phyloP scores from a whole-genome alignment of 306 rosid genomes.

The Rosa persica region DNA sequence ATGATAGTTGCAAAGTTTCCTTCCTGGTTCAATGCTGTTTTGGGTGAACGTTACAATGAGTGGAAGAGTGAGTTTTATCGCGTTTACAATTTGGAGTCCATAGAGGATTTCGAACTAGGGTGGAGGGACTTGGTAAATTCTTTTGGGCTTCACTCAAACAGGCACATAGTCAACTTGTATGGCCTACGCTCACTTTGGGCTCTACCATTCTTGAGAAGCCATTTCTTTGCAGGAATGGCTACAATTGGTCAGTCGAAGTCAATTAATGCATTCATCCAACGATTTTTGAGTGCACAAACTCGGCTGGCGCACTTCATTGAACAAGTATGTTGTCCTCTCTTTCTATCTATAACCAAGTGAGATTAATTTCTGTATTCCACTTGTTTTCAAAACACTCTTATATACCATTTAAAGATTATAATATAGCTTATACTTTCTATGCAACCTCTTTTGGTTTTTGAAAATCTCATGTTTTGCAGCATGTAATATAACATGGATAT shows the following conservation, averaged over 20 bases:
- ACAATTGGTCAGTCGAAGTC: slow-evolving; percentile 88
- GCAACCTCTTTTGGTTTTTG: neutral
- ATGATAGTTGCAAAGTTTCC: slow-evolving; percentile 97
- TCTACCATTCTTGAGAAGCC: slow-evolving; percentile 86
- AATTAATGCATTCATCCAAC: slow-evolving; percentile 89
- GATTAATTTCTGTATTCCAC: neutral
- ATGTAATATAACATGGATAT: neutral
- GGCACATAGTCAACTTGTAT: slow-evolving; percentile 80
- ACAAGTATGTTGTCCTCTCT: slow-evolving; percentile 55
- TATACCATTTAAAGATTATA: neutral
- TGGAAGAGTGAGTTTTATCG: slow-evolving; percentile 93
- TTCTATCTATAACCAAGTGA: neutral
- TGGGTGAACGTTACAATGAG: slow-evolving; percentile 94
- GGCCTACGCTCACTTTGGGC: slow-evolving; percentile 80
- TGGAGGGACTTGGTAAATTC: slow-evolving; percentile 92
- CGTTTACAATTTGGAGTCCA: slow-evolving; percentile 76
- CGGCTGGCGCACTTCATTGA: slow-evolving; percentile 90
- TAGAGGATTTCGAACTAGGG: slow-evolving; percentile 84
- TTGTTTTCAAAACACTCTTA: neutral
- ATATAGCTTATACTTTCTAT: neutral
- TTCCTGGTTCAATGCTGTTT: slow-evolving; percentile 94
- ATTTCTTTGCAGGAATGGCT: slow-evolving; percentile 92
- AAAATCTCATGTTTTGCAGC: too few relatives aligned
- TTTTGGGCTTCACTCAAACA: slow-evolving; percentile 81
- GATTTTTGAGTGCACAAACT: slow-evolving; percentile 91